Evolutionary conservation across 352 stramenopile species (phyloP).

Genomic region (Phytophthora pinifolia): DNA sequence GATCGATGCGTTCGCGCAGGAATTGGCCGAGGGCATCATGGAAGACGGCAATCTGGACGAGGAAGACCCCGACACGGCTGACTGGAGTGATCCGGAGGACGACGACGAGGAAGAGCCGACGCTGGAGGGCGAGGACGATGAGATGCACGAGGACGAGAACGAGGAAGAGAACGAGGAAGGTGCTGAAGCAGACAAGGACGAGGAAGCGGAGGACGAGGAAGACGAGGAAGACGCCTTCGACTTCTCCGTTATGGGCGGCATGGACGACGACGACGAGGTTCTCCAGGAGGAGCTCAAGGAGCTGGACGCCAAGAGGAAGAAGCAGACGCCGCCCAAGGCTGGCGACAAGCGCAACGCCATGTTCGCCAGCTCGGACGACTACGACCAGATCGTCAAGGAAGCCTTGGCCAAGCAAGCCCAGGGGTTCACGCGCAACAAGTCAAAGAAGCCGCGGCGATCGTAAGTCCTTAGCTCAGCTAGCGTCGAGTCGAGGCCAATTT

Average conservation of each 20-base stretch:
- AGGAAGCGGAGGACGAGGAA: constrained; percentile 29
- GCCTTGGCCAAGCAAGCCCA: constrained; percentile 59
- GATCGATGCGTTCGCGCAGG: constrained; percentile 86
- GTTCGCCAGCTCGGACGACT: constrained; percentile 80
- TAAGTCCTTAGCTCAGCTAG: constrained; percentile 10
- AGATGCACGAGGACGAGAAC: constrained; percentile 26
- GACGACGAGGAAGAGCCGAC: constrained; percentile 37
- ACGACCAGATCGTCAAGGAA: constrained; percentile 67
- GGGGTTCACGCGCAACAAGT: constrained; percentile 24
- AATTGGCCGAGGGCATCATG: constrained; percentile 91
- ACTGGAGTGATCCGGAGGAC: constrained; percentile 58
- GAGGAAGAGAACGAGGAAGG: constrained; percentile 32
- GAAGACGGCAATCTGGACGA: constrained; percentile 74
- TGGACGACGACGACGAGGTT: constrained; percentile 45
- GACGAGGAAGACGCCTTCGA: constrained; percentile 46
- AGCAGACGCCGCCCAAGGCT: constrained; percentile 48
- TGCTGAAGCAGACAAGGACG: constrained; percentile 32
- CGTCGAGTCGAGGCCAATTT: constrained; percentile 3
- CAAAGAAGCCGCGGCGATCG: constrained; percentile 42
- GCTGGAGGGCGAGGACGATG: constrained; percentile 41
- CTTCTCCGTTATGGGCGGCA: constrained; percentile 48
- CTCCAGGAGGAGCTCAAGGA: constrained; percentile 41
- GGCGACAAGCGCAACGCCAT: constrained; percentile 62
- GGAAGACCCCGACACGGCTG: constrained; percentile 73
- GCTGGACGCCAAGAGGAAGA: constrained; percentile 46